Conservation (phyloP, 148 eudicot species). For the Amaranthus cruentus region DNA sequence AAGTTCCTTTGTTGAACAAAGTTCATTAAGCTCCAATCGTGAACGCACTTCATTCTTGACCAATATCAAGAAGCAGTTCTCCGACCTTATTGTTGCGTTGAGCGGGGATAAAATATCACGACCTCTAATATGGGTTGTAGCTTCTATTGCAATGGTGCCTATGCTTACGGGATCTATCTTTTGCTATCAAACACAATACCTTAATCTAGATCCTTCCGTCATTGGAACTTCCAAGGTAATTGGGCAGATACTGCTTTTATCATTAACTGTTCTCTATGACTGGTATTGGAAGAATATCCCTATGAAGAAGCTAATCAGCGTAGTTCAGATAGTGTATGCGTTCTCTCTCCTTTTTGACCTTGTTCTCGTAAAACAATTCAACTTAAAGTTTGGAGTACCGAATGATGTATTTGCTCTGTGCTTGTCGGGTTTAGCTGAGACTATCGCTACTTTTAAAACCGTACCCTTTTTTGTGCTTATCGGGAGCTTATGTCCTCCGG, state of each 20-base stretch:
- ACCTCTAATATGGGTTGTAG: conserved; percentile 71
- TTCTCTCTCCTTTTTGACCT: conserved; percentile 76
- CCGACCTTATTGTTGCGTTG: conserved; percentile 53
- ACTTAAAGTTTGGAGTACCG: conserved; percentile 54
- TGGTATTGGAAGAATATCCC: conserved; percentile 51
- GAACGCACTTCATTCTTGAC: conserved; percentile 10
- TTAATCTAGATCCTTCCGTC: conserved; percentile 63
- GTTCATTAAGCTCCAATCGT: conserved; percentile 1
- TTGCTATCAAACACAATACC: conserved; percentile 78
- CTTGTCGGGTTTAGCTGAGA: conserved; percentile 81
- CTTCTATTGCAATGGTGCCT: conserved; percentile 65
- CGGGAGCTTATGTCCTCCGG: conserved; percentile 76
- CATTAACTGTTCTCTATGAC: conserved; percentile 51
- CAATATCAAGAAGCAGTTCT: conserved; percentile 48
- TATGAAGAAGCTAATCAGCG: conserved; percentile 47
- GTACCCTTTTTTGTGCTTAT: conserved; percentile 81
- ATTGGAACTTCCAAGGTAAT: conserved; percentile 78
- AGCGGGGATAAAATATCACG: conserved; percentile 39
- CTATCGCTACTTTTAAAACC: conserved; percentile 60
- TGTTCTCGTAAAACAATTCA: conserved; percentile 56
- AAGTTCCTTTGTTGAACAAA: conserved; percentile 3
- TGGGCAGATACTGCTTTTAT: conserved; percentile 65
- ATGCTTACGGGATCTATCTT: conserved; percentile 74
- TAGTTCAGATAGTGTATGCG: conserved; percentile 59
- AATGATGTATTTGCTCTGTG: conserved; percentile 62